Evolutionary conservation across 1,284 basidiomycete species (phyloP).

Genomic region (Moniliella sp.): DNA sequence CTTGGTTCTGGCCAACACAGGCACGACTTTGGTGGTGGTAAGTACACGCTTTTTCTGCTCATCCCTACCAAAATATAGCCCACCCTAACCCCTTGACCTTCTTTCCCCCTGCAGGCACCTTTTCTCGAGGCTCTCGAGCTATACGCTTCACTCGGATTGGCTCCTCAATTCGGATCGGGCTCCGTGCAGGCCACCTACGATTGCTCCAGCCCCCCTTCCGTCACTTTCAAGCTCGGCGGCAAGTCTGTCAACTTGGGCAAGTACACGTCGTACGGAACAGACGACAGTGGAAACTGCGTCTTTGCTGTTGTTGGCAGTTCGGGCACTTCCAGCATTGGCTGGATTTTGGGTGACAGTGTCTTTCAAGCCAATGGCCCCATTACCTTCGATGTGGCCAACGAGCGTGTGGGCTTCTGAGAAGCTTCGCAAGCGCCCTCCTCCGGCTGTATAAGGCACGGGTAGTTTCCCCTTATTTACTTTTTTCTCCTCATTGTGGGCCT

Average conservation of each 20-base stretch:
- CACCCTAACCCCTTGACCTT: no score
- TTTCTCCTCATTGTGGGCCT: no score
- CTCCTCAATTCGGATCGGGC: slow-evolving; percentile 10
- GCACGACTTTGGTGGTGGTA: slow-evolving; percentile 1
- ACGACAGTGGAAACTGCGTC: neutral
- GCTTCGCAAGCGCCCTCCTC: no score
- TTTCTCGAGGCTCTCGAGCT: neutral
- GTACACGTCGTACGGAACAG: neutral
- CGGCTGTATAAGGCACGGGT: no score
- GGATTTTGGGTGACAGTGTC: neutral
- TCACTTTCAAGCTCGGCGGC: slow-evolving; percentile 1
- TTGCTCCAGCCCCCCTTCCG: slow-evolving; percentile 1
- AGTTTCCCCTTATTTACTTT: no score
- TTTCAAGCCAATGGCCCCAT: slow-evolving; percentile 11
- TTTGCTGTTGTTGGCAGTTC: slow-evolving; percentile 1
- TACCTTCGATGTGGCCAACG: slow-evolving; percentile 34
- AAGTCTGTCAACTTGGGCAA: neutral
- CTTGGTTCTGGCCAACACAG: no score
- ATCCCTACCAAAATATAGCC: no score
- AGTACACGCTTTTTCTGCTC: no score
- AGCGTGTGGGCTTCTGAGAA: slow-evolving; percentile 35
- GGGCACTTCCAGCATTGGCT: neutral
- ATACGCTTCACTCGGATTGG: slow-evolving; percentile 29
- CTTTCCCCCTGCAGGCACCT: no score
- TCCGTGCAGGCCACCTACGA: slow-evolving; percentile 17